Percentiles rank a stretch among this genome's conserved stretches.
Conservation (phyloP, 306 rosid species). For the Pyrus bretschneideri region DNA sequence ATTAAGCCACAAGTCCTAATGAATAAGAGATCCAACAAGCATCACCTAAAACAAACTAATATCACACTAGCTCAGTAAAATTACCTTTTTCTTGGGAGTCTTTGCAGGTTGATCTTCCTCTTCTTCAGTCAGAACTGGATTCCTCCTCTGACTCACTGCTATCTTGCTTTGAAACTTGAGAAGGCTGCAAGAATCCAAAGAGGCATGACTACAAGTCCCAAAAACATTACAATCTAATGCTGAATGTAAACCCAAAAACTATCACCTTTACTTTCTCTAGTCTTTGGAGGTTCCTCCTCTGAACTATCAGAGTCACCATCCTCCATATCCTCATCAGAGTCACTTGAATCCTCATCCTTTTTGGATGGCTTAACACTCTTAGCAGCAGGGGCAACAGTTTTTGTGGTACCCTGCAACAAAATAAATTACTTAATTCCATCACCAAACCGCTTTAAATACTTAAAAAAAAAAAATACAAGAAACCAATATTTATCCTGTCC, state of each 20-base stretch:
- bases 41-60: neutral
- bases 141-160: slow-evolving; percentile 35
- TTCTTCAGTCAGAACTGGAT: neutral
- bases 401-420: slow-evolving; percentile 12
- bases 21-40: neutral
- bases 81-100: slow-evolving; percentile 49
- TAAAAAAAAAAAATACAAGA: neutral
- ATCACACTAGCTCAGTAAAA: neutral
- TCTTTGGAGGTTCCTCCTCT: slow-evolving; percentile 16
- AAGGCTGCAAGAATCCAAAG: slow-evolving; percentile 13
- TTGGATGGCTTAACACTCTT: slow-evolving; percentile 17
- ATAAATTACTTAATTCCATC: neutral
- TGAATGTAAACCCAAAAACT: neutral
- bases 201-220: neutral
- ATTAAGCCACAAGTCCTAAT: neutral
- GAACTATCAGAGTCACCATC: slow-evolving; percentile 19
- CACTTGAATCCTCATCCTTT: slow-evolving; percentile 26
- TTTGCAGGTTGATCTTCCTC: slow-evolving; percentile 26
- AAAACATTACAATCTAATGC: neutral
- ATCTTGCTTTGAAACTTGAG: slow-evolving; percentile 11
- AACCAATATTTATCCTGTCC: slow-evolving; percentile 21
- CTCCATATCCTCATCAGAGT: slow-evolving; percentile 21
- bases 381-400: slow-evolving; percentile 14
- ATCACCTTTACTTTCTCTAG: neutral
- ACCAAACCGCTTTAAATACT: neutral